These are phyloP conservation scores for Hydnomerulius pinastri DNA, from an alignment of 768 basidiomycete genomes.

Conservation along the genomic window DNA sequence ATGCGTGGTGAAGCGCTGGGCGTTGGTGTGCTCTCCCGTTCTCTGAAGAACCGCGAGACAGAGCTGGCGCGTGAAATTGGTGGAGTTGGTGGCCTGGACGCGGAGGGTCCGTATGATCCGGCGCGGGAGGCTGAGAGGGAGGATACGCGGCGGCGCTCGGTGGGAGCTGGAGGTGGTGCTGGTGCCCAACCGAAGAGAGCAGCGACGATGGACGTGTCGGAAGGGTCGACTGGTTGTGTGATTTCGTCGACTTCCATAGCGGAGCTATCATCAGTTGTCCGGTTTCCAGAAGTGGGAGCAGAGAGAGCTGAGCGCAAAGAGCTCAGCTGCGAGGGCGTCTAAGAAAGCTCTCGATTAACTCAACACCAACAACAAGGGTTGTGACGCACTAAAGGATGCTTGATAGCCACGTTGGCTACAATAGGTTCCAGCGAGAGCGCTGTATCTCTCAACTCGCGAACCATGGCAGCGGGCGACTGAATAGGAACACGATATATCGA, in stretches of 20 bases:
- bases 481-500: conserved; percentile 78
- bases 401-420: conserved; percentile 55
- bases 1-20: conserved; percentile 22
- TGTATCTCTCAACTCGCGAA: conserved; percentile 56
- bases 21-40: conserved; percentile 20
- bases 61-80: conserved; percentile 35
- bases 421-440: conserved; percentile 56
- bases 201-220: conserved; percentile 41
- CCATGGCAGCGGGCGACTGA: conserved; percentile 62
- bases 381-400: conserved; percentile 69
- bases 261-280: conserved; percentile 29
- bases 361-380: conserved; percentile 1
- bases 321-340: conserved; percentile 62
- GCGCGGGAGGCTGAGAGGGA: conserved; percentile 27
- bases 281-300: conserved; percentile 26
- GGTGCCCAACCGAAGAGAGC: conserved; percentile 54
- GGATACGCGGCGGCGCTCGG: conserved; percentile 11
- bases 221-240: conserved; percentile 24
- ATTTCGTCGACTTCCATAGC: conserved; percentile 12
- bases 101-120: conserved; percentile 29
- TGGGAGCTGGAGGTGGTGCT: conserved; percentile 28
- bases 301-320: conserved; percentile 51
- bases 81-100: conserved; percentile 33
- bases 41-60: conserved; percentile 23
- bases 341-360: conserved; percentile 12